A percentile compares a stretch with the other conserved stretches of the same genome.
These are phyloP conservation scores for Peronosclerospora sorghi DNA, from an alignment of 352 stramenopile species.

Conservation along the genomic window DNA sequence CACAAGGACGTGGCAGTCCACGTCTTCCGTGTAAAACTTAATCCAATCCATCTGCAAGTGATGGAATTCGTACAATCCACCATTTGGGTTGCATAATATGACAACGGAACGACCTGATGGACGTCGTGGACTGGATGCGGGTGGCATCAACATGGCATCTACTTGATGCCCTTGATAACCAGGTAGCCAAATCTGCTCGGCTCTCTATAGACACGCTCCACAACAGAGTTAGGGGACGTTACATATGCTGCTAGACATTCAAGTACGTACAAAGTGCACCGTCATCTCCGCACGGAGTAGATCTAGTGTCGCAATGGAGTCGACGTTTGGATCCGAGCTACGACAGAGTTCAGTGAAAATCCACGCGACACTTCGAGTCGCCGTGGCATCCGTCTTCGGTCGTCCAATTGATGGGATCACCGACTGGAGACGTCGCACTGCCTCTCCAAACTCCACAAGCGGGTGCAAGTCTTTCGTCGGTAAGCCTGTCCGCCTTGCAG, in stretches of 20 bases:
- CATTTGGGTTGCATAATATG: constrained; percentile 80
- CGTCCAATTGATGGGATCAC: constrained; percentile 28
- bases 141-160: constrained; percentile 72
- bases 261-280: constrained; percentile 57
- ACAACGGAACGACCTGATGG: constrained; percentile 33
- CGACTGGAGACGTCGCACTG: constrained; percentile 21
- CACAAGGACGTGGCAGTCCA: constrained; percentile 69
- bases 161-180: constrained; percentile 49
- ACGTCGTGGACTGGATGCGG: constrained; percentile 21
- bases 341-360: constrained; percentile 42
- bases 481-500: too few species aligned
- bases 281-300: constrained; percentile 75
- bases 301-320: constrained; percentile 62
- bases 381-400: constrained; percentile 23
- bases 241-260: too few species aligned
- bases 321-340: constrained; percentile 24
- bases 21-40: constrained; percentile 69
- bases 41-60: constrained; percentile 86
- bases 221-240: neutral
- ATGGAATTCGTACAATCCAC: constrained; percentile 79
- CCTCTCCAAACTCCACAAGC: constrained; percentile 19
- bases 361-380: constrained; percentile 35
- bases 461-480: too few species aligned
- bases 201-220: constrained; percentile 27
- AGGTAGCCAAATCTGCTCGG: constrained; percentile 73